phyloP scores from a whole-genome alignment of 352 stramenopile species.

The Pythium sukuiense region DNA sequence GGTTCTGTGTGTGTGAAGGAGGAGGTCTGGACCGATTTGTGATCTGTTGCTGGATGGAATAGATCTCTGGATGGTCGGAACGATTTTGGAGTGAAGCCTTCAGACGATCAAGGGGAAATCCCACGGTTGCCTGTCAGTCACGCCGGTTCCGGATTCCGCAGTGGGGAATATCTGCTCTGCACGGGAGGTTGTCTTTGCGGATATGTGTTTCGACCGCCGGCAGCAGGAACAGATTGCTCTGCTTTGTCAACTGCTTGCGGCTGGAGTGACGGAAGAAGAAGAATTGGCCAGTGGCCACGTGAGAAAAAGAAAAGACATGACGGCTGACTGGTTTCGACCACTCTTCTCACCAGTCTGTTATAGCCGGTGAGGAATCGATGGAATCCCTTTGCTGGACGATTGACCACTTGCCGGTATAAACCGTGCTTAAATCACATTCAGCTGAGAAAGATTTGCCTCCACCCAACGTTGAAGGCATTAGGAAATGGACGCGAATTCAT shows the following conservation, averaged over 20 bases:
- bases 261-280: neutral
- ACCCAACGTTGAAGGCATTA: neutral
- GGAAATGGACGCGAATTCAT: neutral
- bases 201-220: neutral
- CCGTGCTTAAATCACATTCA: neutral
- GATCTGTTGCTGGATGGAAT: neutral
- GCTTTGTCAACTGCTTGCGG: slow-evolving; percentile 2
- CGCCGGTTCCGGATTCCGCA: neutral
- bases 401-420: neutral
- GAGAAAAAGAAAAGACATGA: slow-evolving; percentile 1
- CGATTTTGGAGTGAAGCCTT: neutral
- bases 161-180: neutral
- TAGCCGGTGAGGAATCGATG: neutral
- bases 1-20: neutral
- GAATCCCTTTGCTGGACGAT: too few relatives aligned
- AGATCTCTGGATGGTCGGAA: neutral
- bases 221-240: neutral
- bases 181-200: too few relatives aligned
- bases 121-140: neutral
- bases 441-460: neutral
- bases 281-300: neutral
- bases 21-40: neutral
- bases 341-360: neutral
- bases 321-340: slow-evolving; percentile 1
- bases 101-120: neutral